phyloP scores from a whole-genome alignment of 495 filamentous ascomycete species.

The Penicillium verhagenii region DNA sequence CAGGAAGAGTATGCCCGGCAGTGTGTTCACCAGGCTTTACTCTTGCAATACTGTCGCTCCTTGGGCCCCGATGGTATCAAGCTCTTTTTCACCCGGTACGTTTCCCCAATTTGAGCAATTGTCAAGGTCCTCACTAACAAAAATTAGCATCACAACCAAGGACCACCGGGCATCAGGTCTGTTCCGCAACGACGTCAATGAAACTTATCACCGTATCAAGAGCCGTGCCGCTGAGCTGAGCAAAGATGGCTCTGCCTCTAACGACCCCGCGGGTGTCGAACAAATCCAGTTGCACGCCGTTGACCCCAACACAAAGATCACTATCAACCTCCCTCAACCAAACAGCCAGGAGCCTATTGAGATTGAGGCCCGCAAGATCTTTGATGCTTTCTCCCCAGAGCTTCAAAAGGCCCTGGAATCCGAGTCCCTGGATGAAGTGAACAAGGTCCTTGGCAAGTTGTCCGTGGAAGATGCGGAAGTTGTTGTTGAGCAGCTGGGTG shows the following conservation, averaged over 20 bases:
- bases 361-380: slow-evolving; percentile 68
- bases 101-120: neutral
- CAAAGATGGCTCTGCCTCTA: slow-evolving; percentile 61
- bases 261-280: slow-evolving; percentile 74
- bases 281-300: slow-evolving; percentile 97
- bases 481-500: slow-evolving; percentile 76
- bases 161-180: slow-evolving; percentile 89
- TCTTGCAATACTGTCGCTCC: slow-evolving; percentile 91
- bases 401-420: slow-evolving; percentile 79
- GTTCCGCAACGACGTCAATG: slow-evolving; percentile 88
- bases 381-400: slow-evolving; percentile 77
- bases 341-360: slow-evolving; percentile 64
- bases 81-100: slow-evolving; percentile 86
- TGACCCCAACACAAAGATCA: slow-evolving; percentile 89
- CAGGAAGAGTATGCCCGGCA: slow-evolving; percentile 75
- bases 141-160: slow-evolving; percentile 73
- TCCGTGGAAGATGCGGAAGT: slow-evolving; percentile 90
- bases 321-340: slow-evolving; percentile 69
- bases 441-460: slow-evolving; percentile 94
- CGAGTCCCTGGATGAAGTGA: slow-evolving; percentile 88
- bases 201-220: slow-evolving; percentile 79
- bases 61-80: slow-evolving; percentile 84
- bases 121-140: slow-evolving; percentile 9
- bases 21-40: slow-evolving; percentile 89
- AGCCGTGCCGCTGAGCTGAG: slow-evolving; percentile 74